Evolutionary conservation across 306 rosid species (phyloP), one percentile per base, ranked within the genome.

Genomic region (Luffa acutangula): DNA sequence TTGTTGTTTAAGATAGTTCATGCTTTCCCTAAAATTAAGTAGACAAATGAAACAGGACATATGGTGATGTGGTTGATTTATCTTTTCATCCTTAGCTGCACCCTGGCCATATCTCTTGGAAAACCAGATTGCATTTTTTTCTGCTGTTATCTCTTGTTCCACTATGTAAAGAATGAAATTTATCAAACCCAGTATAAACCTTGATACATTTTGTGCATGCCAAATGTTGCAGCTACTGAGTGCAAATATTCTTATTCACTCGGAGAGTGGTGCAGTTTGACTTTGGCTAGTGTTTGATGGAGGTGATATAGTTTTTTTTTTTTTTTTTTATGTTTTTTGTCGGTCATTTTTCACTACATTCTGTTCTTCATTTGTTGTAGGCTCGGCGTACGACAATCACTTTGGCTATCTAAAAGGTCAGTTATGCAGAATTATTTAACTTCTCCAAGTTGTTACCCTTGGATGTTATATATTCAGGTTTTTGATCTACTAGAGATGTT

Each of bases 371-470:
- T 78, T 76, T 51, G 56, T 58, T 82, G 62, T 88, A 91, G 99
- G 97, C 99, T 39, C 93, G 99, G 99, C 82, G 84, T 83, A 90
- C 96, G 59, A 78, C 94, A 75, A 87, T 91, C 82, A 89, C 94
- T 71, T 81, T 93, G 90, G 96, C 99, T 4, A 86, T 93, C 85
- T 90, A 90, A 69, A 91, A 95, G 97, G 99, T 95, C 77, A 75
- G 97, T 75, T 85, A 75, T 72, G 52, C 77, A 42, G 64, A 79
- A 39, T 33, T 56, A 51, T 79, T 58, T 52, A 53, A 78, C 31
- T 31, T 80, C 74, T 67, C 52, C 80, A 60, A 3, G n/a, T 57
- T 15, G 52, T 48, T 84, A 65, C 57, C 63, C 36, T 65, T 75
- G 57, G 9, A 45, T 82, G 73, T 51, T 20, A 77, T 75, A 45